phyloP scores from a whole-genome alignment of 495 filamentous ascomycete species.

The Ascobolus immersus region DNA sequence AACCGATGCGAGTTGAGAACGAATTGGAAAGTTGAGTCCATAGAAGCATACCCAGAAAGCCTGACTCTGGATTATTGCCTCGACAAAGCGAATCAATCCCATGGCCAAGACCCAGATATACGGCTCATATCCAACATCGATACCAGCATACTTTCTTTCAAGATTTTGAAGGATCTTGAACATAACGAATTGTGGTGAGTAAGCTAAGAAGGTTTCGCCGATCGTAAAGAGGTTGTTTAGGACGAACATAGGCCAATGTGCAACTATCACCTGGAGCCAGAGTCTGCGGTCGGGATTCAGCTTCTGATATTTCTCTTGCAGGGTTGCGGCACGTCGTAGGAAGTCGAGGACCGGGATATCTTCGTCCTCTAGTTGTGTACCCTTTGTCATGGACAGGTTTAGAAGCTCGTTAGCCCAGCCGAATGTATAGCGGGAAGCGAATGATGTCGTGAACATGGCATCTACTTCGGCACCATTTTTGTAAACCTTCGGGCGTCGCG shows the following conservation, averaged over 20 bases:
- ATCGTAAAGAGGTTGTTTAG: conserved; percentile 31
- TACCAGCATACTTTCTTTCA: conserved; percentile 28
- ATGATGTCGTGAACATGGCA: conserved; percentile 32
- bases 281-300: conserved; percentile 26
- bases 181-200: conserved; percentile 45
- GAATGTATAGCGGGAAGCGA: conserved; percentile 36
- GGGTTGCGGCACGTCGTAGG: conserved; percentile 22
- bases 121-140: conserved; percentile 20
- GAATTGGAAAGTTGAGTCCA: conserved; percentile 36
- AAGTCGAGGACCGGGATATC: conserved; percentile 33
- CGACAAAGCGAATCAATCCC: conserved; percentile 26
- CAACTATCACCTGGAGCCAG: conserved; percentile 32
- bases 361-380: conserved; percentile 30
- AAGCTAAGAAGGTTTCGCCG: conserved; percentile 28
- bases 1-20: conserved; percentile 41
- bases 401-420: conserved; percentile 34
- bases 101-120: conserved; percentile 47
- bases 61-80: conserved; percentile 7
- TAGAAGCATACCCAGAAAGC: conserved; percentile 27
- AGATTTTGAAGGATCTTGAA: conserved; percentile 28
- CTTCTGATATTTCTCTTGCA: conserved; percentile 26
- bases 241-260: conserved; percentile 27
- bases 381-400: conserved; percentile 23
- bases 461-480: conserved; percentile 34
- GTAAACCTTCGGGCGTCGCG: conserved; percentile 41